Conservation (phyloP, 441 rosid species). For the Erodium texanum region DNA sequence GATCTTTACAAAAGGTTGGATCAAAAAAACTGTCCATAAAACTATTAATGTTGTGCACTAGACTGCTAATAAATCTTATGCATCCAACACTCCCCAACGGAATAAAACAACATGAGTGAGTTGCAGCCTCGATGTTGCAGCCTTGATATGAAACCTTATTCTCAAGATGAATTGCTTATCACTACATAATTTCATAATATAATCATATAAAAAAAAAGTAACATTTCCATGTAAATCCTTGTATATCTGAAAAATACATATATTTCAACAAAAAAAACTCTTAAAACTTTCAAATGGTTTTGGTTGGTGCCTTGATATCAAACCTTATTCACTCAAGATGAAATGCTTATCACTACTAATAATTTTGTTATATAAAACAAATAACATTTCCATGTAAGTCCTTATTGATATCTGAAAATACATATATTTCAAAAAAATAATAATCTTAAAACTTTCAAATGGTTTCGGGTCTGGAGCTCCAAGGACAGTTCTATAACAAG, state of each 20-base stretch:
- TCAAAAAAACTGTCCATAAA: not conserved
- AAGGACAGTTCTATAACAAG: not conserved
- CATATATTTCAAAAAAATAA: not conserved
- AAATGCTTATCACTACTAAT: not conserved
- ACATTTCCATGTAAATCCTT: not conserved
- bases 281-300: not conserved
- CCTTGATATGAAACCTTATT: not conserved
- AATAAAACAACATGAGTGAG: not conserved
- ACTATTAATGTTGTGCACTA: not conserved
- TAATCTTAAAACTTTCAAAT: not conserved
- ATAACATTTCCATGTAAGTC: not conserved
- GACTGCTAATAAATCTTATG: not conserved
- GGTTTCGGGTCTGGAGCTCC: not conserved
- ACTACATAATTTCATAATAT: not conserved
- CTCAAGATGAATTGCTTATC: not conserved
- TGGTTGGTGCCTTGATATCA: not conserved
- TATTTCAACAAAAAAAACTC: no score
- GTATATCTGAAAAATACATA: not conserved
- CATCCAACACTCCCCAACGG: not conserved
- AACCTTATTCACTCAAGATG: not conserved
- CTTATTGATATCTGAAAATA: not conserved
- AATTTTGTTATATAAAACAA: no score
- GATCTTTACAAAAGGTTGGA: not conserved
- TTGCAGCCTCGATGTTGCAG: not conserved
- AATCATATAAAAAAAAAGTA: no score